Conservation (phyloP, 257 asterid genomes). For the Fraxinus americana region DNA sequence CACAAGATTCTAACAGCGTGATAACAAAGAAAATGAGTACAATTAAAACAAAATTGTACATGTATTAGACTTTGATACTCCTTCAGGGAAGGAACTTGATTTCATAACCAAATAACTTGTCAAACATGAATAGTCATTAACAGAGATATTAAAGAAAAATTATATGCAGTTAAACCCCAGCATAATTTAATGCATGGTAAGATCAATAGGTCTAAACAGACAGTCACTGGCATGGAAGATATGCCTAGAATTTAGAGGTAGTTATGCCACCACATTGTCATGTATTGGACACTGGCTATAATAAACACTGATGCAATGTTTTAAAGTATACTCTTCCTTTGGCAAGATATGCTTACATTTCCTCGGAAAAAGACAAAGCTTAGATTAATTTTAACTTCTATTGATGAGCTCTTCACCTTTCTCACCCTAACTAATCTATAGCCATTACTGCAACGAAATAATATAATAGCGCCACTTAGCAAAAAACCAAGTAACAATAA, state of each 20-base stretch:
- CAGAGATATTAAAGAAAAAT: neutral
- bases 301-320: neutral
- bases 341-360: neutral
- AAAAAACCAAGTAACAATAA: neutral
- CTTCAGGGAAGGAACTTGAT: neutral
- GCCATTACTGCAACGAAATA: neutral
- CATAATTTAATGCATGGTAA: neutral
- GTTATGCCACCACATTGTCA: neutral
- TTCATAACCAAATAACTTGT: neutral
- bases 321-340: neutral
- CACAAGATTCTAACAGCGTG: neutral
- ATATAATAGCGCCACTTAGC: neutral
- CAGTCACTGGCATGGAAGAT: neutral
- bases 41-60: neutral
- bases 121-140: neutral
- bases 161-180: neutral
- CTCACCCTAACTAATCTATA: neutral
- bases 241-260: neutral
- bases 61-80: neutral
- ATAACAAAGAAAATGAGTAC: constrained; percentile 1
- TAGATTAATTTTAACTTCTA: neutral
- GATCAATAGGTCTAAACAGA: neutral
- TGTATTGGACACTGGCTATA: neutral
- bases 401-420: neutral
- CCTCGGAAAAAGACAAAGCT: neutral